Base-by-base conservation (phyloP, 495 filamentous ascomycete genomes). In the Neurospora sp. region DNA sequence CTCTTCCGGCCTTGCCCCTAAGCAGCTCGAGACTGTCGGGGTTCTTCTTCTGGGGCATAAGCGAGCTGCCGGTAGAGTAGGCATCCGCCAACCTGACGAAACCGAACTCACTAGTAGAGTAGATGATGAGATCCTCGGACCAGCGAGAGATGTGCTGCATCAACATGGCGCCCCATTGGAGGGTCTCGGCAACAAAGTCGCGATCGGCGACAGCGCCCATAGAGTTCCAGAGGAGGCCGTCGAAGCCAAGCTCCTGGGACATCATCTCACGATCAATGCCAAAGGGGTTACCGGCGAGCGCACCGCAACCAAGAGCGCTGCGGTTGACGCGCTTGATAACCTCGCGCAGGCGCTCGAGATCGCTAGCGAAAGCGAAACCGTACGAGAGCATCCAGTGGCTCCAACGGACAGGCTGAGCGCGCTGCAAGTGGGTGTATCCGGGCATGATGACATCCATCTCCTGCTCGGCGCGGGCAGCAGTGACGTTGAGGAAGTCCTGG, bases 31-130 rank as follows among this genome's bases (percentile, higher is more conserved):
- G 84, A 72, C 87, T 89, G 82, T 99, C 94, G 68, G 88, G 86
- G 80, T 92, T 91, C 80, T 85, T 85, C 77, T 97, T 97, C 85
- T 99, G 94, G 61, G 94, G 94, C 94, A 97, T 97, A 53, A 97
- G 82, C 20, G 90, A 93, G 73, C 88, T 91, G 42, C 94, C 94
- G 2, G 93, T 97, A 8, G 88, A 90, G 80, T 96, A 97, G 2
- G 92, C 92, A 78, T 97, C 94, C 9, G 94, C 94, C 37, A 97
- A 83, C 70, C 88, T 86, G 59, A 97, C 89, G 78, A 94, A 97
- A 68, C 91, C 89, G 76, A 96, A 97, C 81, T 97, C 94, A 73
- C 88, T 83, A 53, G 89, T 89, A 48, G 87, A 91, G 86, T 96
- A 97, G 82, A 96, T 91, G 80, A 97, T 96, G 73, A 97, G 82